Evolutionary conservation across 2,329 filamentous ascomycete genomes (phyloP).

Genomic region (Verticillium zaregamsianum): DNA sequence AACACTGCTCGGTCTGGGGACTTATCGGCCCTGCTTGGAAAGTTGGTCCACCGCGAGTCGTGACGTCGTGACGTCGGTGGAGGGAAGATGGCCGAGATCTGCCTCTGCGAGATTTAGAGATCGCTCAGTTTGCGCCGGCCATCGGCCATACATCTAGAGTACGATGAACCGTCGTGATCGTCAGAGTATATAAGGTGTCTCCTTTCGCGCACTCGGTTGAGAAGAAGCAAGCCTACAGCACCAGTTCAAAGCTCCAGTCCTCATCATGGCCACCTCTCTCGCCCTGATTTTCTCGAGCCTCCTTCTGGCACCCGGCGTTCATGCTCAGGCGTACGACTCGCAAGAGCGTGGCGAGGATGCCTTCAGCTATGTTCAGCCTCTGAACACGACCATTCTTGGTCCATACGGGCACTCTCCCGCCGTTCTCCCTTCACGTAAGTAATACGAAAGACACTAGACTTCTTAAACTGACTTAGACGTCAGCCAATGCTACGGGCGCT

Average conservation of each 20-base stretch:
- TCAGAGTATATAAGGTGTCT: not conserved
- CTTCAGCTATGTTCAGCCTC: slow-evolving; percentile 34
- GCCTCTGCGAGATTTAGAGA: not conserved
- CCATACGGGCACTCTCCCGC: slow-evolving; percentile 33
- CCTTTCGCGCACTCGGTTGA: not conserved
- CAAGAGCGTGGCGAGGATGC: slow-evolving; percentile 19
- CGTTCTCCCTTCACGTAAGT: slow-evolving; percentile 32
- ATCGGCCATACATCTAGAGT: not conserved
- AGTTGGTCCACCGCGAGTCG: not conserved
- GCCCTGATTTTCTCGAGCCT: slow-evolving; percentile 21
- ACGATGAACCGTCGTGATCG: not conserved
- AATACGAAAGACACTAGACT: not conserved
- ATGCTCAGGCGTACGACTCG: slow-evolving; percentile 20
- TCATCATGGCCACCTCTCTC: slow-evolving; percentile 30
- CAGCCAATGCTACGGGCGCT: not conserved
- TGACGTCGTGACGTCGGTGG: not conserved
- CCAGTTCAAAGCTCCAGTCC: not conserved
- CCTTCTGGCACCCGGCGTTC: slow-evolving; percentile 20
- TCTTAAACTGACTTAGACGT: slow-evolving; percentile 8
- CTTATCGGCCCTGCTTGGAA: not conserved
- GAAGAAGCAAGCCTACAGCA: not conserved
- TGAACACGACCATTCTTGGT: slow-evolving; percentile 34
- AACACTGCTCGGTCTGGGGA: not conserved
- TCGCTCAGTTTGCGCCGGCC: not conserved
- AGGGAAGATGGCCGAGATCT: not conserved